phyloP scores from a whole-genome alignment of 75 land plant species.

The Cryptomeria japonica region DNA sequence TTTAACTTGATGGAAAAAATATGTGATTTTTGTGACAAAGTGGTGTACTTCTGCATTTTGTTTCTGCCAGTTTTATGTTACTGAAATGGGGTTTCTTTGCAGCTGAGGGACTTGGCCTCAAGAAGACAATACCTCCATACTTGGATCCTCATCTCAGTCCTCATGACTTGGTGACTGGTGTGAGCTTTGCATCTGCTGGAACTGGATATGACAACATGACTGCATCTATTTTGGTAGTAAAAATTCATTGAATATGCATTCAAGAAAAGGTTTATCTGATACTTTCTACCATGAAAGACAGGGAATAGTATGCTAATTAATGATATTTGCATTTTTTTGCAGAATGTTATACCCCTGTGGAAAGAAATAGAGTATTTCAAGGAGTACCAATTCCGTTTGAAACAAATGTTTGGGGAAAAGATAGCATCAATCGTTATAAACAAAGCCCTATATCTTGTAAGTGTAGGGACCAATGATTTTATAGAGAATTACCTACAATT shows the following conservation, averaged over 20 bases:
- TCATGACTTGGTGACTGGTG: slow-evolving; percentile 43
- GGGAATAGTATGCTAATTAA: background rate
- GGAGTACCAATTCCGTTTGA: background rate
- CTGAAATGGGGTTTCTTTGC: background rate
- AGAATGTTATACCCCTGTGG: background rate
- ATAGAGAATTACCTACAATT: slow-evolving; percentile 58
- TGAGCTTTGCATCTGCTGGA: slow-evolving; percentile 66
- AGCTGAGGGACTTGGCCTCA: slow-evolving; percentile 24
- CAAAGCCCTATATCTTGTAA: slow-evolving; percentile 38
- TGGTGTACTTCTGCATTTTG: too few relatives aligned
- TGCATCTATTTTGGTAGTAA: background rate
- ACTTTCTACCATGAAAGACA: background rate
- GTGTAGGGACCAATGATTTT: slow-evolving; percentile 75
- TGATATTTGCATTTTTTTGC: background rate
- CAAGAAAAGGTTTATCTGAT: background rate
- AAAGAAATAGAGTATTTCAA: background rate
- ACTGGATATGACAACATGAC: slow-evolving; percentile 57
- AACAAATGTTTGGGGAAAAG: background rate
- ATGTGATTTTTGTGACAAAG: too few relatives aligned
- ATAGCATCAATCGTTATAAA: background rate
- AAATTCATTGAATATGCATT: background rate
- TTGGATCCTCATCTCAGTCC: slow-evolving; percentile 36
- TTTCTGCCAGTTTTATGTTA: too few relatives aligned
- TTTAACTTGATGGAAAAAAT: too few relatives aligned
- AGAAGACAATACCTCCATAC: slow-evolving; percentile 49